Evolutionary conservation across 805 yeast species (phyloP), one percentile per base, ranked within the genome.

Genomic region (Candida khao-thaluensis): DNA sequence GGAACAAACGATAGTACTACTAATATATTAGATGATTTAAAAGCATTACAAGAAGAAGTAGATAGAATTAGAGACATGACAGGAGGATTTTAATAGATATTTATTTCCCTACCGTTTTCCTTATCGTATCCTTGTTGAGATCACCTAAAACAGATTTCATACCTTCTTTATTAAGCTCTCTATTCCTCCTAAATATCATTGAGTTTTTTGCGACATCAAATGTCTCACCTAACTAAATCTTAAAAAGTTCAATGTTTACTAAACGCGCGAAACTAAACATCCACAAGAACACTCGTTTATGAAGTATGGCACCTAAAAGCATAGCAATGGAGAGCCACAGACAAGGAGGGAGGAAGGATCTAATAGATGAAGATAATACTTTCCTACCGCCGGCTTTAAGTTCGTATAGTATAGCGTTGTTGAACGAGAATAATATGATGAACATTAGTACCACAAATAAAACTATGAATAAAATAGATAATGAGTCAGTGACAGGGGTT

Each of bases 21-120:
- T 3, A 77, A 81, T 44, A 76, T 82, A 16, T 58, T 83, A 48
- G 81, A 82, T 33, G 84, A 82, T 52, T 64, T 83, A 41, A 74
- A 74, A 51, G 82, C 82, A 7, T 65, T 83, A 34, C 87, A 82
- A 50, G 81, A 72, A 25, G 89, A 83, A 56, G 87, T 83, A 16
- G 84, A 83, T 49, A 69, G 72, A 37, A 62, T 82, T 38, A 59
- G 73, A 43, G 57, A 56, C 40, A 59, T 69, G 69, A 66, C 73
- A 7, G 74, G 74, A 12, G 74, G 73, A 10, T 69, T 67, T 43
- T 68, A 51, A 30, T 29, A 29, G 21, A 29, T 15, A 27, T 27
- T 23, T 23, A 20, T 20, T 20, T 20, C 22, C 8, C 22, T 20
- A n/a, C n/a, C n/a, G n/a, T n/a, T n/a, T n/a, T n/a, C n/a, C n/a